These are phyloP conservation scores for Caloboletus firmus DNA, from an alignment of 1,284 basidiomycete genomes.

Conservation along the genomic window DNA sequence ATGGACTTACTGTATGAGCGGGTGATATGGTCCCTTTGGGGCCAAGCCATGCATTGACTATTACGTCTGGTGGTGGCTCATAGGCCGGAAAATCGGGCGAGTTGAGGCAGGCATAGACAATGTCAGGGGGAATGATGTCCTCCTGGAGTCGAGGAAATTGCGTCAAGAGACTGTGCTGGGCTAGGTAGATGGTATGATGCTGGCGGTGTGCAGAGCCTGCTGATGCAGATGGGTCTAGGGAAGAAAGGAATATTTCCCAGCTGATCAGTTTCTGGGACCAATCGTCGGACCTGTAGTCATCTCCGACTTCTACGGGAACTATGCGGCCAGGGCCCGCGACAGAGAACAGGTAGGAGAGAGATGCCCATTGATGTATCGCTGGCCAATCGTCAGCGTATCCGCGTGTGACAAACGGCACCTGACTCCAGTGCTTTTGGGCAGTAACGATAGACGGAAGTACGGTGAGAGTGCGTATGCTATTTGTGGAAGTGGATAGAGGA, in stretches of 20 bases:
- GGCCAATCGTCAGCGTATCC: slow-evolving; percentile 67
- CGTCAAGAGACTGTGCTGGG: slow-evolving; percentile 82
- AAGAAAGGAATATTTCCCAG: slow-evolving; percentile 74
- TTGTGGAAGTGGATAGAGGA: slow-evolving; percentile 23
- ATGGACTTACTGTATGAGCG: slow-evolving; percentile 81
- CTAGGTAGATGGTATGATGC: slow-evolving; percentile 70
- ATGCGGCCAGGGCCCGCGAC: slow-evolving; percentile 76
- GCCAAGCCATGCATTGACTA: slow-evolving; percentile 90
- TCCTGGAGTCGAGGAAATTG: slow-evolving; percentile 80
- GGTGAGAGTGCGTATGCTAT: slow-evolving; percentile 39
- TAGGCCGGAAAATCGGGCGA: slow-evolving; percentile 53
- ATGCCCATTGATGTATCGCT: slow-evolving; percentile 73
- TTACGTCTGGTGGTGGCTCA: slow-evolving; percentile 65
- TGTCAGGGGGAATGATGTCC: slow-evolving; percentile 85
- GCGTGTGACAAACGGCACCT: slow-evolving; percentile 72
- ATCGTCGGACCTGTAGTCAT: slow-evolving; percentile 75
- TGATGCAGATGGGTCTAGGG: slow-evolving; percentile 48
- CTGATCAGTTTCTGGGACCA: slow-evolving; percentile 84
- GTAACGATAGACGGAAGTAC: slow-evolving; percentile 54
- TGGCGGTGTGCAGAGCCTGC: slow-evolving; percentile 22
- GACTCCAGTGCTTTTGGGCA: slow-evolving; percentile 47
- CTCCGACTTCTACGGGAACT: slow-evolving; percentile 89
- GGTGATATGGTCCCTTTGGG: slow-evolving; percentile 77
- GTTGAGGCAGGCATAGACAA: slow-evolving; percentile 73
- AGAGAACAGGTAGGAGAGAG: slow-evolving; percentile 62